A percentile compares a stretch with the other conserved stretches of the same genome.
phyloP scores from a whole-genome alignment of 2,329 filamentous ascomycete species.

The Emmonsia crescens region DNA sequence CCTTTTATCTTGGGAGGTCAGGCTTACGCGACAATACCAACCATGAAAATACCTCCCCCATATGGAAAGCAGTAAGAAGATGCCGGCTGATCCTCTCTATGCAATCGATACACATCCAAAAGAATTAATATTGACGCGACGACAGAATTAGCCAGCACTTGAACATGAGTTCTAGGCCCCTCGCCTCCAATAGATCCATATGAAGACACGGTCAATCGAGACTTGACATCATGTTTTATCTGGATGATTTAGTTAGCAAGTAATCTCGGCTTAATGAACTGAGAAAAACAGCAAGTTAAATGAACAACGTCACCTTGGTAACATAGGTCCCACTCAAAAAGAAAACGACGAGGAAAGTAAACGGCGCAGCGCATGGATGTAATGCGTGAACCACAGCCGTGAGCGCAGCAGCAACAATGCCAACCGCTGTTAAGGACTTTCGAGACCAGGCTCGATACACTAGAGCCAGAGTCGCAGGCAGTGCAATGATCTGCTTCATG shows the following conservation, averaged over 20 bases:
- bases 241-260: conserved; percentile 24
- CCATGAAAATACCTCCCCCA: conserved; percentile 26
- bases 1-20: neutral
- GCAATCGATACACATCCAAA: conserved; percentile 39
- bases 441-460: conserved; percentile 58
- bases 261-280: neutral
- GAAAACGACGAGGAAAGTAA: conserved; percentile 70
- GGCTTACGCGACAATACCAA: conserved; percentile 32
- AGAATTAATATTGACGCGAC: conserved; percentile 58
- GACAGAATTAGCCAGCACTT: conserved; percentile 82
- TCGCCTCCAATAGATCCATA: conserved; percentile 64
- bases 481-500: conserved; percentile 34
- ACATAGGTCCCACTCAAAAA: conserved; percentile 75
- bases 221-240: conserved; percentile 82
- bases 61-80: conserved; percentile 30
- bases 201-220: conserved; percentile 65
- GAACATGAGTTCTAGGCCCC: conserved; percentile 69
- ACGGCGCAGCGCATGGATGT: conserved; percentile 94
- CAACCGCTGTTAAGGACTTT: conserved; percentile 67
- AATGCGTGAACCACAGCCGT: conserved; percentile 73
- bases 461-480: conserved; percentile 45
- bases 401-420: conserved; percentile 58
- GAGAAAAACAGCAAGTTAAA: conserved; percentile 4
- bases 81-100: conserved; percentile 10
- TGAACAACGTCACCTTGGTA: conserved; percentile 56